Evolutionary conservation across 1,139 yeast species (phyloP).

Genomic region (Keqinozyma sinolaborantium): DNA sequence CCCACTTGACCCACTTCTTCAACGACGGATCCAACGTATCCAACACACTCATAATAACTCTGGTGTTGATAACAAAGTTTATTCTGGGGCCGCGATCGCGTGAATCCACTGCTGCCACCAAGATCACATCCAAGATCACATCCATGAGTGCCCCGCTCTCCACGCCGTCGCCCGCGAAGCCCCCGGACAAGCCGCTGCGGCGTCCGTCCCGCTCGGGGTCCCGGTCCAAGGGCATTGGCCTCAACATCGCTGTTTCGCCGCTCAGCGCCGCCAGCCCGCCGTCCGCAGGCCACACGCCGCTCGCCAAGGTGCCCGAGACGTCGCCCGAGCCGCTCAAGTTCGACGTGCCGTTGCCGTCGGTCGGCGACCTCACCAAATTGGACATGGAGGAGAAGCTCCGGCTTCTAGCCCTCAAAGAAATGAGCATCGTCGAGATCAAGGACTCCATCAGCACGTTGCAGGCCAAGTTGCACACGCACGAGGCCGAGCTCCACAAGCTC

Average conservation of each 20-base stretch:
- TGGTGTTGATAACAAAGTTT: no score
- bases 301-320: background rate
- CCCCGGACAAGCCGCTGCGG: background rate
- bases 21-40: slow-evolving; percentile 10
- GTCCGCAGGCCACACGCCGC: slow-evolving; percentile 1
- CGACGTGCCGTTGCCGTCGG: slow-evolving; percentile 31
- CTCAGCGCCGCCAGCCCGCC: slow-evolving; percentile 7
- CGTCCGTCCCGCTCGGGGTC: slow-evolving; percentile 8
- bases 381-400: slow-evolving; percentile 56
- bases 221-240: slow-evolving; percentile 26
- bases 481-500: slow-evolving; percentile 44
- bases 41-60: background rate
- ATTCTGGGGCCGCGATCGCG: no score
- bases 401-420: slow-evolving; percentile 57
- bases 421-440: slow-evolving; percentile 55
- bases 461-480: slow-evolving; percentile 33
- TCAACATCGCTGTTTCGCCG: slow-evolving; percentile 32
- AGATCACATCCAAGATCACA: slow-evolving; percentile 1
- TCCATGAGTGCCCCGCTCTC: no score
- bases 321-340: slow-evolving; percentile 11
- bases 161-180: slow-evolving; percentile 6
- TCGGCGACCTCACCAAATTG: slow-evolving; percentile 24
- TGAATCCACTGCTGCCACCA: no score
- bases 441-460: slow-evolving; percentile 40
- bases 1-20: slow-evolving; percentile 30